phyloP scores from a whole-genome alignment of 129 eudicot species.

The Flaveria sonorensis region DNA sequence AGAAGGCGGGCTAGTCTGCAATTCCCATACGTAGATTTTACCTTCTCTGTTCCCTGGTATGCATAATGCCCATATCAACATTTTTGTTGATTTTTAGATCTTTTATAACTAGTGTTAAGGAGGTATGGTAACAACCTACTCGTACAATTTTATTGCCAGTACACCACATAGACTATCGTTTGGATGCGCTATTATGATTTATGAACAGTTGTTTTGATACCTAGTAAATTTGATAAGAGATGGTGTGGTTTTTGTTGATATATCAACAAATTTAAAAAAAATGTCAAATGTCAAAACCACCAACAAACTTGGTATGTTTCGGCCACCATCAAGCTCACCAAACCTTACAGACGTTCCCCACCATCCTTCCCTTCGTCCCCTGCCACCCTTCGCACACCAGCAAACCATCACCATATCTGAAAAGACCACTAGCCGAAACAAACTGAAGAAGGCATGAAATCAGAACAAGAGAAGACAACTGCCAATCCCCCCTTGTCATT shows the following conservation, averaged over 20 bases:
- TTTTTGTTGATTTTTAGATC: neutral
- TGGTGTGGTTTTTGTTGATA: neutral
- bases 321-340: neutral
- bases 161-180: neutral
- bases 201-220: neutral
- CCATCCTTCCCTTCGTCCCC: neutral
- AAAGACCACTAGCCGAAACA: too few relatives aligned
- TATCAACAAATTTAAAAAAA: neutral
- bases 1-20: slow-evolving; percentile 88
- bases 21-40: slow-evolving; percentile 93
- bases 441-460: too few relatives aligned
- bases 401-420: too few relatives aligned
- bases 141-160: neutral
- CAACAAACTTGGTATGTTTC: neutral
- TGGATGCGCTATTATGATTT: neutral
- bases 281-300: neutral
- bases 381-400: too few relatives aligned
- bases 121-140: neutral
- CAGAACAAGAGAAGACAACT: too few relatives aligned
- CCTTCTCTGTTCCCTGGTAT: slow-evolving; percentile 92
- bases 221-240: neutral
- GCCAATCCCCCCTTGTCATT: too few relatives aligned
- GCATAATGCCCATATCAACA: slow-evolving; percentile 6
- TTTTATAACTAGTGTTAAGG: neutral
- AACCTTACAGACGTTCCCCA: neutral